Evolutionary conservation across 2,329 filamentous ascomycete species (phyloP).

Genomic region (Nemania sp.): DNA sequence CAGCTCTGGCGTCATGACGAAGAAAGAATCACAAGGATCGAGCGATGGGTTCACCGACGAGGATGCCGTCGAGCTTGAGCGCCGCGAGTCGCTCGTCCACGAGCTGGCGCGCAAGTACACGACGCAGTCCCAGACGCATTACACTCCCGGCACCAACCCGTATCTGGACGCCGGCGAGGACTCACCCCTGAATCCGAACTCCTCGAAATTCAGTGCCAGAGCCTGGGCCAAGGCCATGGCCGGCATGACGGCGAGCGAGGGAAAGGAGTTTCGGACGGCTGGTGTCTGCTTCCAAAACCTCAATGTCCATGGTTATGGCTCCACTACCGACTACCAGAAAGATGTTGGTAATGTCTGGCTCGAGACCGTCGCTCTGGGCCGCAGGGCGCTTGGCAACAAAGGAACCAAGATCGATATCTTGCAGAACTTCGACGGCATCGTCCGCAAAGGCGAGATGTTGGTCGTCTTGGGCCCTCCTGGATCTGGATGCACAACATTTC

Average conservation of each 20-base stretch:
- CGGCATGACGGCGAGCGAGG: conserved; percentile 54
- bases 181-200: conserved; percentile 58
- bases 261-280: conserved; percentile 59
- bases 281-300: conserved; percentile 70
- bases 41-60: conserved; percentile 27
- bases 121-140: conserved; percentile 46
- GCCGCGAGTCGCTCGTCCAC: conserved; percentile 55
- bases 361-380: conserved; percentile 48
- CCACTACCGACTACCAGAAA: conserved; percentile 71
- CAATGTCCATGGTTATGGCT: conserved; percentile 69
- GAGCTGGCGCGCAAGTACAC: conserved; percentile 60
- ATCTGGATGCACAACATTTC: conserved; percentile 78
- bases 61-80: conserved; percentile 25
- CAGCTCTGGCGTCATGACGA: conserved; percentile 30
- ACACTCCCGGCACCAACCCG: conserved; percentile 48
- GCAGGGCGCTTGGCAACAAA: conserved; percentile 55
- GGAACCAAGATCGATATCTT: conserved; percentile 68
- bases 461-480: conserved; percentile 74
- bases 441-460: conserved; percentile 73
- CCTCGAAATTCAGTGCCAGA: conserved; percentile 55
- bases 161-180: conserved; percentile 51
- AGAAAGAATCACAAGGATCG: conserved; percentile 20
- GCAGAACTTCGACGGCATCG: conserved; percentile 67
- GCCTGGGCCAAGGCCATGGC: conserved; percentile 65
- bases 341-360: conserved; percentile 66